Base-by-base conservation (phyloP, 805 yeast genomes). In the Candida mattraensis region DNA sequence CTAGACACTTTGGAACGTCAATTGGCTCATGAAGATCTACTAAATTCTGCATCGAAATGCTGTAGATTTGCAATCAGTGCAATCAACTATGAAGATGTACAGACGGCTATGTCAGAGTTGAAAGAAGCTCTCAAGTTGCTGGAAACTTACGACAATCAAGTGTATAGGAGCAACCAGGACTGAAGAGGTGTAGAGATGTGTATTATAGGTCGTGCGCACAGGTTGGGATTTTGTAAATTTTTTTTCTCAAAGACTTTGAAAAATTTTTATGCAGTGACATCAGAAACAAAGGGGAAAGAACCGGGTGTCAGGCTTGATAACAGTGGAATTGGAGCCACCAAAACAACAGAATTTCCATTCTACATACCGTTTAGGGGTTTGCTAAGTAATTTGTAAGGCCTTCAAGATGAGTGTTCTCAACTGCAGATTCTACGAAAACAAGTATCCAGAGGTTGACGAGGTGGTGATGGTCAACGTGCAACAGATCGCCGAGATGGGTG, bases 401-500 rank as follows among this genome's bases (percentile, higher is more conserved):
- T n/a, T n/a, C n/a, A n/a, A n/a, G n/a, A 86, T 87, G 95, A 82
- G 89, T 57, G 78, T 86, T 25, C 81, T 95, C 30, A 82, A 86
- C 64, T 89, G 96, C 72, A 83, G 99, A 70, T 93, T 84, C 69
- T 93, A 93, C 64, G 99, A 91, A 68, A 93, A 89, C 78, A 91
- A 89, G 67, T 93, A 81, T 72, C 99, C 99, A 42, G 99, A 93
- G 67, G 95, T 93, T 57, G 99, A 93, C 53, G 99, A 93, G 64
- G 95, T 93, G 52, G 98, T 93, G 48, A 91, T 93, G 95, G 99
- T 93, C 60, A 93, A 93, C 66, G 99, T 93, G 51, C 95, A 86
- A 65, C 94, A 86, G 63, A 93, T 93, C 54, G 99, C 98, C 51
- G 99, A 93, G 66, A 93, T 93, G 99, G 99, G 99, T 42, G 99